Conservation (phyloP, 345 rosid species). For the Rhodamnia argentea region DNA sequence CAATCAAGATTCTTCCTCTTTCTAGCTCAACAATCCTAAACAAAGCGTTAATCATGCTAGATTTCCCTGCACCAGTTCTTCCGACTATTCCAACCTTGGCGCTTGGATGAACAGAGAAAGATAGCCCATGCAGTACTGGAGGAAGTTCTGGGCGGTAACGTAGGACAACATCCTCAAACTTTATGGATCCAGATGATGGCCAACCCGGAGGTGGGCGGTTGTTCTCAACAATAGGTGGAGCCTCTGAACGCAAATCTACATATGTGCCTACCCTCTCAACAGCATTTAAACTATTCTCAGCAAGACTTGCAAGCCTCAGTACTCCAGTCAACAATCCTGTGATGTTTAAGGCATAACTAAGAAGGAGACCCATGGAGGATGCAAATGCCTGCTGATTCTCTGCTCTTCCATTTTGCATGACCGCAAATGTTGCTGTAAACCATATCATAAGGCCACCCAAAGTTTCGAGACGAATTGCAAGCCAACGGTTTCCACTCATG, state of each 20-base stretch:
- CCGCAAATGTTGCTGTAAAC: slow-evolving; percentile 98
- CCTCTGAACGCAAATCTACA: slow-evolving; percentile 83
- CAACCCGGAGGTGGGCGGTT: slow-evolving; percentile 97
- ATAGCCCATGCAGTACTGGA: slow-evolving; percentile 80
- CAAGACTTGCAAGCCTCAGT: slow-evolving; percentile 92
- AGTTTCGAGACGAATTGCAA: slow-evolving; percentile 85
- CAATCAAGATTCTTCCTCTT: slow-evolving; percentile 86
- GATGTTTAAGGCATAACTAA: slow-evolving; percentile 89
- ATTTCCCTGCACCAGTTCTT: slow-evolving; percentile 99
- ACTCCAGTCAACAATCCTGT: slow-evolving; percentile 78
- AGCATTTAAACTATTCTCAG: slow-evolving; percentile 94
- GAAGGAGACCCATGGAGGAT: slow-evolving; percentile 97
- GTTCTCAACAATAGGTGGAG: slow-evolving; percentile 64
- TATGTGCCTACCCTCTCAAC: slow-evolving; percentile 92
- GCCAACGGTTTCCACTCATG: slow-evolving; percentile 97
- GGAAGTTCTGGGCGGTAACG: slow-evolving; percentile 96
- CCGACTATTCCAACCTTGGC: slow-evolving; percentile 98
- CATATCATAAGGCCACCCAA: slow-evolving; percentile 98
- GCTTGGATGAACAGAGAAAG: slow-evolving; percentile 71
- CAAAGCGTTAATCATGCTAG: slow-evolving; percentile 92
- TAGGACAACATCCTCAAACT: slow-evolving; percentile 83
- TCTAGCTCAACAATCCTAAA: slow-evolving; percentile 92
- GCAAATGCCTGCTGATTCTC: slow-evolving; percentile 86
- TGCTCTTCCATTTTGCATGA: slow-evolving; percentile 88
- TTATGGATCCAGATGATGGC: slow-evolving; percentile 96